phyloP scores from a whole-genome alignment of 78 protist genomes.

The Pigoraptor vietnamica region DNA sequence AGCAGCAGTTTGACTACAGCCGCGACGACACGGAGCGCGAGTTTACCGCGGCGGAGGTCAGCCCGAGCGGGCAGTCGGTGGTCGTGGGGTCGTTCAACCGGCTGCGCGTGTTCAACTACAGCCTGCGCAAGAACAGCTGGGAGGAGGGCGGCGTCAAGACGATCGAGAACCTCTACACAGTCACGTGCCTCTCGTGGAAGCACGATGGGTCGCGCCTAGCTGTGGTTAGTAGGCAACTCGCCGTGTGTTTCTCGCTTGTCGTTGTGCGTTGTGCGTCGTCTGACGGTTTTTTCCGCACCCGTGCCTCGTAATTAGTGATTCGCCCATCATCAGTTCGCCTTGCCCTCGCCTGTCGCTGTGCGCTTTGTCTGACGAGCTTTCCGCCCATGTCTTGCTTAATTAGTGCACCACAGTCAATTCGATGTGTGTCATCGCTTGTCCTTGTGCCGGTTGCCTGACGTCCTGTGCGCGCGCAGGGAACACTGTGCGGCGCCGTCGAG shows the following conservation, averaged over 20 bases:
- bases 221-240: neutral
- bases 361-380: too few species aligned
- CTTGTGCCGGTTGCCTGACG: neutral
- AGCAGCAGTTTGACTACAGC: slow-evolving; percentile 51
- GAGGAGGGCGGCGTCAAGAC: slow-evolving; percentile 35
- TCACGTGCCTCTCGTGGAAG: slow-evolving; percentile 62
- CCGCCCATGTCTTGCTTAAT: too few species aligned
- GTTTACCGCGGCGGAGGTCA: neutral
- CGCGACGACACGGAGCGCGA: slow-evolving; percentile 17
- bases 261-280: neutral
- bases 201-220: slow-evolving; percentile 64
- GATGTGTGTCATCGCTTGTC: too few species aligned
- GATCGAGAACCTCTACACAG: slow-evolving; percentile 48
- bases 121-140: slow-evolving; percentile 43
- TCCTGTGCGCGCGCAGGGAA: slow-evolving; percentile 11
- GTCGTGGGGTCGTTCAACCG: slow-evolving; percentile 60
- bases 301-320: too few species aligned
- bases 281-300: too few species aligned
- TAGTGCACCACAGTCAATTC: neutral
- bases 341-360: too few species aligned
- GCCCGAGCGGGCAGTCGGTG: slow-evolving; percentile 61
- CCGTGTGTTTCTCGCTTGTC: too few species aligned
- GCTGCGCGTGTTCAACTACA: slow-evolving; percentile 54
- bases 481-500: slow-evolving; percentile 70
- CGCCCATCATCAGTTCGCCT: too few species aligned